These are phyloP conservation scores for Myxozyma neglecta DNA, from an alignment of 805 yeast species.

Conservation along the genomic window DNA sequence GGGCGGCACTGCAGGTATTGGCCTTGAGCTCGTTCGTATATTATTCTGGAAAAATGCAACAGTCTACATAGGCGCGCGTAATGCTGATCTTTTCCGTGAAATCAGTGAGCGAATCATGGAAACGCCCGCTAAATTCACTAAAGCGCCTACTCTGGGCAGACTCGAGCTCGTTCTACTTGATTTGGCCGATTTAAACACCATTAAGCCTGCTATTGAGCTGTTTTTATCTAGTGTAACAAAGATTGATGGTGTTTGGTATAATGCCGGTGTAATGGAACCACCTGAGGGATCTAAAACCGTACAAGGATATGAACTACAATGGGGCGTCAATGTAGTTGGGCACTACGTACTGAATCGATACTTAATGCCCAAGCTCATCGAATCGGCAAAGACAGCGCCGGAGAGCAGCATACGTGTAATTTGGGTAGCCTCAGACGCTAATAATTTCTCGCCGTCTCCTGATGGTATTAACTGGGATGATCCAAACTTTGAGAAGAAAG, in stretches of 20 bases:
- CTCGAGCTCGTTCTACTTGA: slow-evolving; percentile 22
- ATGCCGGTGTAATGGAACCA: slow-evolving; percentile 50
- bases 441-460: slow-evolving; percentile 36
- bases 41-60: slow-evolving; percentile 29
- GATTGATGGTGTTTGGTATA: slow-evolving; percentile 45
- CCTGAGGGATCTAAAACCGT: slow-evolving; percentile 42
- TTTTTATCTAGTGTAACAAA: slow-evolving; percentile 36
- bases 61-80: slow-evolving; percentile 25
- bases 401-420: slow-evolving; percentile 44
- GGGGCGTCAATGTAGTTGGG: slow-evolving; percentile 51
- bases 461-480: slow-evolving; percentile 44
- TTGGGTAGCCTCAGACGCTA: slow-evolving; percentile 49
- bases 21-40: slow-evolving; percentile 25
- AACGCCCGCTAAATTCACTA: slow-evolving; percentile 11
- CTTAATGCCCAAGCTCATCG: slow-evolving; percentile 43
- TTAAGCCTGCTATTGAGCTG: slow-evolving; percentile 43
- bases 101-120: slow-evolving; percentile 19
- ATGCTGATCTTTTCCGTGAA: slow-evolving; percentile 10
- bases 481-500: slow-evolving; percentile 35
- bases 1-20: slow-evolving; percentile 32
- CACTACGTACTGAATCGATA: slow-evolving; percentile 48
- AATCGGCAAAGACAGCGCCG: slow-evolving; percentile 39
- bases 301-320: slow-evolving; percentile 47
- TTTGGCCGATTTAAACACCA: slow-evolving; percentile 45
- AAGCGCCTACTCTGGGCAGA: slow-evolving; percentile 18